Evolutionary conservation across 192 early-diverging fungal species (phyloP), one percentile per base, ranked within the genome.

Genomic region (Rhizophagus prolifer): DNA sequence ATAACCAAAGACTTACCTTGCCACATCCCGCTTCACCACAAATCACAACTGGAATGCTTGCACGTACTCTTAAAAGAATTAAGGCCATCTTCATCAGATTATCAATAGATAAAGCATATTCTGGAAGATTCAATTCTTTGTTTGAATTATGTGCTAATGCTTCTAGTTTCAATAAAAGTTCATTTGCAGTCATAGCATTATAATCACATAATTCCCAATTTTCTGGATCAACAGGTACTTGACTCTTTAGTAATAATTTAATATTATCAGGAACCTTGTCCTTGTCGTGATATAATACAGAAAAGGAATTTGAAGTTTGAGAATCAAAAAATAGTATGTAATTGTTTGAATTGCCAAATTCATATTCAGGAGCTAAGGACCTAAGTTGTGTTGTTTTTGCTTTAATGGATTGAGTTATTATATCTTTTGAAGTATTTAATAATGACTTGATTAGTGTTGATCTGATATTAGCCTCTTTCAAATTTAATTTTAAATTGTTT

Each of bases 11-110:
- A 44, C 9, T 44, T 44, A 58, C 31, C 2, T 44, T 44, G 41
- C 41, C 41, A 44, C 41, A 44, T 44, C 41, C 41, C 2, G 41
- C 10, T 44, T 44, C 46, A 44, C 41, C 41, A 44, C 41, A 44
- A 2, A 44, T 44, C 1, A 44, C 41, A 12, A 44, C 41, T 44
- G 72, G 72, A 47, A 73, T 31, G 30, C 23, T 73, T 64, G 28
- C n/a, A 73, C 46, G 30, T 12, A 44, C 41, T 44, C 41, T 44
- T 1, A 44, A 12, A 44, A 44, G 10, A 44, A 44, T 44, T 44
- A 73, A 44, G 9, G 72, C 72, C 72, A 73, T 73, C 50, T 73
- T 73, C 6, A 21, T 47, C 21, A 73, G 31, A 28, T 73, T 73
- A 21, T 73, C 72, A 60, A 23, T 26, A 8, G 14, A 60, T 59